Evolutionary conservation across 768 basidiomycete species (phyloP), one percentile per base, ranked within the genome.

Genomic region (Paxillus ammoniavirescens): DNA sequence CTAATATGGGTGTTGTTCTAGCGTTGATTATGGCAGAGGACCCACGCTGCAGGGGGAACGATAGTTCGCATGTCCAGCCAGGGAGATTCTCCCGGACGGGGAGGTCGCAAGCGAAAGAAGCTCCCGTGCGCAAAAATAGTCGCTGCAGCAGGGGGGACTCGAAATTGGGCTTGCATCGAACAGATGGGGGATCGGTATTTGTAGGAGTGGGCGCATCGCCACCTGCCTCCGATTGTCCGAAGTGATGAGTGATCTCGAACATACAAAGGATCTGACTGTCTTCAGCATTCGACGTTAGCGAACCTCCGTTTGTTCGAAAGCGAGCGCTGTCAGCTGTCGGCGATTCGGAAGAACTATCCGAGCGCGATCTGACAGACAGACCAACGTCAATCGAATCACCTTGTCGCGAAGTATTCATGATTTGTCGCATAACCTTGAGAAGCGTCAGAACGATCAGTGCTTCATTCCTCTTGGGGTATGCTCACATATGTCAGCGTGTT

Each of bases 381-480:
- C 95, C 93, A 51, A 97, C 71, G 64, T 96, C 93, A 43, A 98
- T 80, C 33, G 88, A 84, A 66, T 97, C 95, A 13, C 91, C 91
- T 35, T 66, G 73, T 44, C 74, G 74, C n/a, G 90, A 77, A 31
- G 83, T 82, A 42, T 74, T 74, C 38, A 98, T 72, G 40, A 96
- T 76, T 77, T 95, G 95, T 30, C 93, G 89, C 49, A 93, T 72
- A 56, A 94, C 79, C 94, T 97, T 63, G 37, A 49, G 37, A 52
- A 49, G 38, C 45, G 55, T 65, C 47, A 71, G 62, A 50, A 62
- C 36, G 42, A 40, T 30, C 33, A 40, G 26, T 21, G 36, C 14
- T 52, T 42, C 42, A 47, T 31, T 48, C 35, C 37, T 21, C 54
- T 35, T 14, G 31, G 53, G 38, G 23, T 47, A 37, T 47, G 78